Conservation (phyloP, 208 protist species). For the Vickermania ingenoplastis region DNA sequence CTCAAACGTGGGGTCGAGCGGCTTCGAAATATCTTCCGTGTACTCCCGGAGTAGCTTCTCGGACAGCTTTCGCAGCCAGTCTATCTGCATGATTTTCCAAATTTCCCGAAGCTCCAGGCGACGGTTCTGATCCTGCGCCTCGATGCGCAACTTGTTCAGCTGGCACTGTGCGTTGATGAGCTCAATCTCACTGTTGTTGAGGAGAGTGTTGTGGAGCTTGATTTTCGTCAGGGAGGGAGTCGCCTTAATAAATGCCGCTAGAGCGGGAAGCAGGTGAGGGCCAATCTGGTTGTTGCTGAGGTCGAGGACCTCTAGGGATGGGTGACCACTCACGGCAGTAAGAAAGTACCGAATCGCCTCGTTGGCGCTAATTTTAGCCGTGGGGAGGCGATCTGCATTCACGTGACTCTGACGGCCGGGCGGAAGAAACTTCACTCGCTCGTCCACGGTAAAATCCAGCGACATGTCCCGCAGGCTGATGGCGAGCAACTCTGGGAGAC, state of each 20-base stretch:
- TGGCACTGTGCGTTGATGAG: conserved; percentile 20
- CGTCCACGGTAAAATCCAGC: conserved; percentile 5
- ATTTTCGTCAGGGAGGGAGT: conserved; percentile 29
- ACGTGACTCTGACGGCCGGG: background rate
- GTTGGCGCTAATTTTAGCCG: conserved; percentile 7
- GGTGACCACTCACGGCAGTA: conserved; percentile 25
- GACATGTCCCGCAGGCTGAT: conserved; percentile 2
- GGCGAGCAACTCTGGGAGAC: conserved; percentile 5
- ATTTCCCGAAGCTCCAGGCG: background rate
- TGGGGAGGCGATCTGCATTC: background rate
- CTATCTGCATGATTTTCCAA: background rate
- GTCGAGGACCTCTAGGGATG: conserved; percentile 23
- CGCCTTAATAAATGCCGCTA: conserved; percentile 25
- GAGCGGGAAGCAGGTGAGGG: conserved; percentile 21
- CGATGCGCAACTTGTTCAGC: conserved; percentile 17
- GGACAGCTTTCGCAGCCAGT: background rate
- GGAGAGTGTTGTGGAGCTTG: conserved; percentile 18
- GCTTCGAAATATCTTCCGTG: background rate
- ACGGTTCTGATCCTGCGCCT: background rate
- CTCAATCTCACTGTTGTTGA: conserved; percentile 14
- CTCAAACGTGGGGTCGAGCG: background rate
- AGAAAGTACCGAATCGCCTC: conserved; percentile 21
- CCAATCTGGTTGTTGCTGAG: conserved; percentile 41
- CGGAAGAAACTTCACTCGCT: background rate
- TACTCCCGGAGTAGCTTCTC: background rate